Base-by-base conservation (phyloP, 2,329 filamentous ascomycete genomes). In the Phyllosticta citrichinensis region DNA sequence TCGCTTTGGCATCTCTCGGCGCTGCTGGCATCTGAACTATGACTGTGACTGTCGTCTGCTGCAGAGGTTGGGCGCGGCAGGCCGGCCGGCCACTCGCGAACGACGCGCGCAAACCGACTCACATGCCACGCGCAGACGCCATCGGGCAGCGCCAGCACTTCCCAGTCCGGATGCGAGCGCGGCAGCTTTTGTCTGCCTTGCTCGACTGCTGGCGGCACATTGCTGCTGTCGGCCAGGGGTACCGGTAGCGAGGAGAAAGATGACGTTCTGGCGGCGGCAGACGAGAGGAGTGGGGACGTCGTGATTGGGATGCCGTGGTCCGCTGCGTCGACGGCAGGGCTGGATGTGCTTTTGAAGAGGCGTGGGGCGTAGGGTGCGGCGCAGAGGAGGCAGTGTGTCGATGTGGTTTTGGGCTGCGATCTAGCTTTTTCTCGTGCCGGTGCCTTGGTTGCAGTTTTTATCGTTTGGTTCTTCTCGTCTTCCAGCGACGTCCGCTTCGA, bases 61-160 rank as follows among this genome's bases (percentile, higher is more conserved):
- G n/a, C 20, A 24, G 5, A 9, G 14, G 25, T 19, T 9, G 30
- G 25, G 4, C 17, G 4, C 14, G 24, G 8, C 27, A 33, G 25
- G 10, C 11, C 14, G 40, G 17, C 11, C n/a, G 25, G 5, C 24
- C 25, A 19, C 30, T 33, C 19, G 40, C 22, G 24, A 25, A 71
- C 56, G 8, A 67, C 57, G 50, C 64, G 64, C n/a, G 64, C 60
- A 5, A 74, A 58, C 4, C 68, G 66, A 5, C 68, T 65, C 5
- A 73, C 68, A 55, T 74, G 71, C 69, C 71, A 73, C 9, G 67
- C 62, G 61, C 73, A 75, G 33, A 73, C 62, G 27, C 67, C 61
- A 5, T 64, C 62, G 1, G 72, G 72, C 2, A 73, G 61, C 51
- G 70, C 65, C 27, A 73, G 58, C 2, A 70, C 62, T 52, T 71